Evolutionary conservation across 192 early-diverging fungal genomes (phyloP), one percentile per base, ranked within the genome.

Genomic region (Obelidium mucronatum): DNA sequence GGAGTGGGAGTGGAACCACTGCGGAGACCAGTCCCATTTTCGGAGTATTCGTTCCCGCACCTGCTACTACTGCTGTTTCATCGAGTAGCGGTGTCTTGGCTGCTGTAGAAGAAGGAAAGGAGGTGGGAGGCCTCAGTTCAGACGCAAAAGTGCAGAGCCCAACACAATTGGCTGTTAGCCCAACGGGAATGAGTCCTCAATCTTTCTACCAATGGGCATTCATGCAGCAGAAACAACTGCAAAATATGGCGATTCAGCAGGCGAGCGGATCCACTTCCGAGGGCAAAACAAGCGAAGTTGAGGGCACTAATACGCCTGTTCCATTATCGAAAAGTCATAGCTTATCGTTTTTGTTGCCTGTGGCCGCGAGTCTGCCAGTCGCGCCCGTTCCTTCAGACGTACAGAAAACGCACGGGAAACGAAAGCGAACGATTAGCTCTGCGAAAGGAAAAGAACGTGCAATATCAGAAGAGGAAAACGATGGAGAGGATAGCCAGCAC

Each of bases 161-260:
- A 15, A 19, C 19, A 15, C 19, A 19, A 15, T 6, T 6, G 44
- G 19, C 44, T 48, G 44, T 48, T 48, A 19, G 19, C 19, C 11
- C 44, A 15, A 19, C 11, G 44, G 44, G 22, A 24, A 15, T 11
- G 39, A 36, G 34, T 65, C 30, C 63, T 13, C 59, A 13, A 60
- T 17, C 59, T 8, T 22, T 13, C 5, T 65, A 34, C 15, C 63
- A 65, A 24, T 36, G 24, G 36, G 1, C 63, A 17, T 65, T 65
- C 24, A 17, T 65, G 63, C 63, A 65, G 36, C 63, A 65, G 36
- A 65, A 65, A 24, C 28, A 65, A 37, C 34, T 65, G 28, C 63
- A 65, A 37, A 6, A 17, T 15, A 65, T 65, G 30, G 63, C 63
- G 22, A 8, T n/a, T 11, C 63, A 65, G 34, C 63, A 34, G 8